A percentile compares a stretch with the other conserved stretches of the same genome.
Conservation (phyloP, 805 yeast genomes). For the Kockiozyma suomiensis region DNA sequence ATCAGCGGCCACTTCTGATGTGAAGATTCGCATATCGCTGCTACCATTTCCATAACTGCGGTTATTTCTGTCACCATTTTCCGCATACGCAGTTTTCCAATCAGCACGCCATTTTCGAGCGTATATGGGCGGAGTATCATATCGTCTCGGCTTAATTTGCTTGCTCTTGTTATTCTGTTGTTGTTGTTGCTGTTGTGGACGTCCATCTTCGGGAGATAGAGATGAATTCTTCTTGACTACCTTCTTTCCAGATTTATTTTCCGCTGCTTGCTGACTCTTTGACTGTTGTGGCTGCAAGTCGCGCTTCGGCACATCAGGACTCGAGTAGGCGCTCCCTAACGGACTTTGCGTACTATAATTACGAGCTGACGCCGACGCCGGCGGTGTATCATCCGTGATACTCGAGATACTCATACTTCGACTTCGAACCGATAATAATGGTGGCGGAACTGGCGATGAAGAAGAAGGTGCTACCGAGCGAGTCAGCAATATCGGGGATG, state of each 20-base stretch:
- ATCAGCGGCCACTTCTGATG: constrained; percentile 37
- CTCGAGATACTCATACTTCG: constrained; percentile 31
- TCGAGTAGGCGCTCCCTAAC: neutral
- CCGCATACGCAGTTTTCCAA: constrained; percentile 28
- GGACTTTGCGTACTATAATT: constrained; percentile 1
- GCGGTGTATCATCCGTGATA: constrained; percentile 12
- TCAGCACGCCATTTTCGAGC: constrained; percentile 69
- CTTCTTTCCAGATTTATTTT: neutral
- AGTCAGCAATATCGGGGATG: constrained; percentile 2
- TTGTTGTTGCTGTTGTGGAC: constrained; percentile 5
- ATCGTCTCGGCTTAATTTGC: constrained; percentile 58
- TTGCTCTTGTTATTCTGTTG: neutral
- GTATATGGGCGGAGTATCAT: constrained; percentile 74
- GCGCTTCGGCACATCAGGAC: constrained; percentile 3
- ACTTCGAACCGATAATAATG: neutral
- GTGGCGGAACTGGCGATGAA: constrained; percentile 9
- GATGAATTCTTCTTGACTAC: neutral
- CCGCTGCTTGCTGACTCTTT: neutral
- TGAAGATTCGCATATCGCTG: neutral
- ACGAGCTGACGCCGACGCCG: neutral
- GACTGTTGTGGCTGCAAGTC: neutral
- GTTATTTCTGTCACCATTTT: neutral
- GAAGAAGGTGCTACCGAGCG: neutral
- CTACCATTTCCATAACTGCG: neutral
- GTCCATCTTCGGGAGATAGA: neutral